Evolutionary conservation across 2,329 filamentous ascomycete genomes (phyloP), one percentile per base, ranked within the genome.

Genomic region (Colletotrichum sp.): DNA sequence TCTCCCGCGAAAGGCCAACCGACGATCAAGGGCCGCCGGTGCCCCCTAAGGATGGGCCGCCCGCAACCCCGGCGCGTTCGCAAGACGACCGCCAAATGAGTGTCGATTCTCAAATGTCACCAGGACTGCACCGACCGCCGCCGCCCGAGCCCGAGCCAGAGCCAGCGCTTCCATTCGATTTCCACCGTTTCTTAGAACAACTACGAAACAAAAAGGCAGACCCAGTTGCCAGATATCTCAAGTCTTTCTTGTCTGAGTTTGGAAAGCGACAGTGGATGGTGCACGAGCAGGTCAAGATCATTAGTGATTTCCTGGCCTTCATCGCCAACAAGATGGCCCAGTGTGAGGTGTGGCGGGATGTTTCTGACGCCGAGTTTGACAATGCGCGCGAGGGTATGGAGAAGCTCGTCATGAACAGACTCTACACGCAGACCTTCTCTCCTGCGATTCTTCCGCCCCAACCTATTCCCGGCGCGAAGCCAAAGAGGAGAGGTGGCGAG

Each of bases 211-310:
- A 96, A 79, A 98, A 98, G 74, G 98, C 97, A n/a, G 98, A 99
- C 81, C 97, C 98, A 1, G 96, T 99, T 3, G 98, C 98, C 7
- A 94, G 96, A 78, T 99, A 98, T 82, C 89, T 99, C 61, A 95
- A 98, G 78, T 98, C 97, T 0, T 99, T 99, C 81, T 87, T 99
- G 34, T 93, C 92, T 65, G 98, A 99, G 84, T 99, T 99, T 85
- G 95, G 93, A 44, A 99, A 98, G 87, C 95, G 96, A 79, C 97
- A 98, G 85, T 99, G 97, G 97, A 98, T 98, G 95, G 97, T 98
- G 8, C 97, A 99, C 83, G 97, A 99, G 86, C 97, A 99, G 84
- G 97, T 98, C 83, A 99, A 99, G 86, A 98, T 99, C 77, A 98
- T 99, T 77, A 93, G 95, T 79, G 98, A 99, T 83, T 99, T 99